phyloP scores from a whole-genome alignment of 208 protist genomes.

The Leishmania tarentolae region DNA sequence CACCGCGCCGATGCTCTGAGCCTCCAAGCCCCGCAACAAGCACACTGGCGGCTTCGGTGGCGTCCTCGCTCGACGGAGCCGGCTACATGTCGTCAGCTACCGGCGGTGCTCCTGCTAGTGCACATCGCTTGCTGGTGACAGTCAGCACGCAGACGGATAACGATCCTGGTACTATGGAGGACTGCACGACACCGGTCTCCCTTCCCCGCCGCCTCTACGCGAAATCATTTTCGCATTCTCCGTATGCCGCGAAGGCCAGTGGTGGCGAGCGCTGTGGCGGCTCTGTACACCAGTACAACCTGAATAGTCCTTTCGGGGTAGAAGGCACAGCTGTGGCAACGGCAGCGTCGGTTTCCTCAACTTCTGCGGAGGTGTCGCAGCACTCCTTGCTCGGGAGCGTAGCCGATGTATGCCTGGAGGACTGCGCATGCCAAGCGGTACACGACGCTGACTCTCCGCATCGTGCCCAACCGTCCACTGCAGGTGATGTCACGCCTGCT shows the following conservation, averaged over 20 bases:
- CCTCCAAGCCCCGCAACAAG: constrained; percentile 40
- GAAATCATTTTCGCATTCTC: neutral
- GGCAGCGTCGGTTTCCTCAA: constrained; percentile 25
- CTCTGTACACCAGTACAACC: neutral
- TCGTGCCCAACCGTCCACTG: neutral
- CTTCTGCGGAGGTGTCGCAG: constrained; percentile 28
- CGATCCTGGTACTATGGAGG: neutral
- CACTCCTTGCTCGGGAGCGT: constrained; percentile 16
- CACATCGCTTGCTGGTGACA: constrained; percentile 19
- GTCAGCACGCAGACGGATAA: constrained; percentile 30
- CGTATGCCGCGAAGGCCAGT: neutral
- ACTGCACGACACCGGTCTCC: neutral
- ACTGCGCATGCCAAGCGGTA: neutral
- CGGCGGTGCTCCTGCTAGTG: constrained; percentile 9
- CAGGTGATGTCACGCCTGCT: neutral
- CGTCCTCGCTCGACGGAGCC: constrained; percentile 29
- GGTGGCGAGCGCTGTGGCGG: neutral
- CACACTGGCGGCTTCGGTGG: constrained; percentile 41
- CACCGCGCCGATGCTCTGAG: constrained; percentile 37
- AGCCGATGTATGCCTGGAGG: constrained; percentile 4
- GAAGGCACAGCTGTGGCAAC: neutral
- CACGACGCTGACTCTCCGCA: neutral
- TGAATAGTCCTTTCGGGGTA: neutral
- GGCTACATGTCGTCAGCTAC: neutral
- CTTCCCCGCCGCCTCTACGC: neutral